These are phyloP conservation scores for Coniochaeta prunicola DNA, from an alignment of 2,329 filamentous ascomycete species.

Conservation along the genomic window DNA sequence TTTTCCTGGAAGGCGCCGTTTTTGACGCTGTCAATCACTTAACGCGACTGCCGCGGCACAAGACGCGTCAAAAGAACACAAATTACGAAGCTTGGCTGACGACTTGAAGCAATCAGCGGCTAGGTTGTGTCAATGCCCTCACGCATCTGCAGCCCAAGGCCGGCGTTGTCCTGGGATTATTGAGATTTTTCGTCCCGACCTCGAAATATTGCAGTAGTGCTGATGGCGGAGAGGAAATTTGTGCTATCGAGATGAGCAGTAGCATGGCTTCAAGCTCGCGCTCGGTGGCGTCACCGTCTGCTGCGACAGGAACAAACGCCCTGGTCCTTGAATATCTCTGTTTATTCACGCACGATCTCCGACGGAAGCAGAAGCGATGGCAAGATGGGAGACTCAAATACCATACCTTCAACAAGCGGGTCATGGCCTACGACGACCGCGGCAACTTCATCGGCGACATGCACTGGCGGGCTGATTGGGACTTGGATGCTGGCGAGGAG, in stretches of 20 bases:
- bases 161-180: no score
- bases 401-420: constrained; percentile 82
- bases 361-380: constrained; percentile 86
- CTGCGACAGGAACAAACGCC: constrained; percentile 52
- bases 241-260: constrained; percentile 11
- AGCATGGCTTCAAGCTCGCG: constrained; percentile 3
- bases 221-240: background rate
- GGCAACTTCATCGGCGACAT: constrained; percentile 78
- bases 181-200: no score
- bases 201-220: no score
- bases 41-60: no score
- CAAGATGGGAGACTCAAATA: constrained; percentile 85
- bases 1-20: no score
- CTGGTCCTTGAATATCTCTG: constrained; percentile 76
- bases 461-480: constrained; percentile 65
- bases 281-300: background rate
- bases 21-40: no score
- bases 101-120: no score
- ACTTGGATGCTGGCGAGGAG: constrained; percentile 77
- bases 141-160: no score
- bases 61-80: no score
- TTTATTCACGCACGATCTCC: constrained; percentile 79
- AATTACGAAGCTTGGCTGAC: no score
- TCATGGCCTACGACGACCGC: constrained; percentile 83
- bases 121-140: no score